phyloP scores from a whole-genome alignment of 148 eudicot species.

The Heliamphora exappendiculata region DNA sequence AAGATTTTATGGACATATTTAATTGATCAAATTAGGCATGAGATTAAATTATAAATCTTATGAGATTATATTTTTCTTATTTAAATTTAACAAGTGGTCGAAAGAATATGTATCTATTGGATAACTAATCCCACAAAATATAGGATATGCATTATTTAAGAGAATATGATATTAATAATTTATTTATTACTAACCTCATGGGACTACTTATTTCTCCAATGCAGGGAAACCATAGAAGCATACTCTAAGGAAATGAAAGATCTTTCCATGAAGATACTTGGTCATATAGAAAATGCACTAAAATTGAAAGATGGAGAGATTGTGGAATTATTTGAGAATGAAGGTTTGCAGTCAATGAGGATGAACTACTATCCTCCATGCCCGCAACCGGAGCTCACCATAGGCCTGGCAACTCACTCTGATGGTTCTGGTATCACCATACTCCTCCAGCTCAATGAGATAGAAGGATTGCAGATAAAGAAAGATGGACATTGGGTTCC shows the following conservation, averaged over 20 bases:
- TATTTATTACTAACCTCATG: too few species aligned
- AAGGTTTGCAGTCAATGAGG: constrained; percentile 5
- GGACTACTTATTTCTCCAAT: background rate
- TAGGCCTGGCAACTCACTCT: background rate
- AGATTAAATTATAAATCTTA: too few species aligned
- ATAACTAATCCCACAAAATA: too few species aligned
- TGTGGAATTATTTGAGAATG: background rate
- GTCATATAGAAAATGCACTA: background rate
- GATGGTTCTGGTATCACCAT: background rate
- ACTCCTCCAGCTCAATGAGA: constrained; percentile 5
- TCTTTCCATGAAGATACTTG: background rate
- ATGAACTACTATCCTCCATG: constrained; percentile 8
- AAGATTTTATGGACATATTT: too few species aligned
- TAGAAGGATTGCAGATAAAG: constrained; percentile 1
- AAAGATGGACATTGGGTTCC: constrained; percentile 1
- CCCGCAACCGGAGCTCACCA: constrained; percentile 3
- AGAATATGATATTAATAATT: too few species aligned
- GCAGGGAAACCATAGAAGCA: constrained; percentile 1
- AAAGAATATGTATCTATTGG: too few species aligned
- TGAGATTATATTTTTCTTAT: too few species aligned
- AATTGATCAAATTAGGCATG: too few species aligned
- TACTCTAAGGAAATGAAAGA: background rate
- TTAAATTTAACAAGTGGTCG: too few species aligned
- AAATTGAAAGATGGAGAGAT: background rate
- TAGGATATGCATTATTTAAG: too few species aligned